Conservation (phyloP, 2,329 filamentous ascomycete genomes). For the Trichothecium roseum region DNA sequence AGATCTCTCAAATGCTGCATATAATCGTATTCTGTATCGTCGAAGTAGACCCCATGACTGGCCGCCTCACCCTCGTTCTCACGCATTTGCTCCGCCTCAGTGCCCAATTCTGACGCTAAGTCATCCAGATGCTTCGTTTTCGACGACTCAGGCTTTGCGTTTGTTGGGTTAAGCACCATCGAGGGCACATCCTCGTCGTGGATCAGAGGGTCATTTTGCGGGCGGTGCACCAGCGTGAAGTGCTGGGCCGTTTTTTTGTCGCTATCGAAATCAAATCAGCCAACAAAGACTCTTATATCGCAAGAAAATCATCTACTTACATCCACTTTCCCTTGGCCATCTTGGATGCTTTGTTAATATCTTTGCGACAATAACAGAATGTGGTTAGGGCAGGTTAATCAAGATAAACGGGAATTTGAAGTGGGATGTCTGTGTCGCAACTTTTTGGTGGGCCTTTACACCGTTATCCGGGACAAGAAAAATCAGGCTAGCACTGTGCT, state of each 20-base stretch:
- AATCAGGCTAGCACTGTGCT: too few relatives aligned
- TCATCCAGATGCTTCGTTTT: constrained; percentile 62
- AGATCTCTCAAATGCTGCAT: constrained; percentile 97
- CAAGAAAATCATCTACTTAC: constrained; percentile 16
- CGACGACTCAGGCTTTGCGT: constrained; percentile 21
- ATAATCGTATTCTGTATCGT: constrained; percentile 95
- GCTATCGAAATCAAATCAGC: constrained; percentile 18
- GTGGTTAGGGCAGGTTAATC: neutral
- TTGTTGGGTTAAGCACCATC: constrained; percentile 74
- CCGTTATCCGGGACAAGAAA: neutral
- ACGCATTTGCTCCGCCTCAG: constrained; percentile 54
- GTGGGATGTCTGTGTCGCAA: neutral
- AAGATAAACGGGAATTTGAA: neutral
- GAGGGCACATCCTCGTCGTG: constrained; percentile 82
- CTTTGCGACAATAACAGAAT: constrained; percentile 2
- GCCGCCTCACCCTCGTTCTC: constrained; percentile 94
- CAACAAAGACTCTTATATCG: constrained; percentile 7
- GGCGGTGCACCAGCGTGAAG: constrained; percentile 89
- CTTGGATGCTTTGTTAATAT: constrained; percentile 22
- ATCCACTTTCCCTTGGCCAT: constrained; percentile 73
- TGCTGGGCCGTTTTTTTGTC: constrained; percentile 89
- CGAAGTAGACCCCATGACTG: constrained; percentile 85
- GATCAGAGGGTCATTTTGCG: constrained; percentile 94
- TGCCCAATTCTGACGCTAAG: constrained; percentile 64
- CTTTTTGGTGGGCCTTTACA: neutral